Evolutionary conservation across 2,329 filamentous ascomycete genomes (phyloP).

Genomic region (Diaporthe capsici): DNA sequence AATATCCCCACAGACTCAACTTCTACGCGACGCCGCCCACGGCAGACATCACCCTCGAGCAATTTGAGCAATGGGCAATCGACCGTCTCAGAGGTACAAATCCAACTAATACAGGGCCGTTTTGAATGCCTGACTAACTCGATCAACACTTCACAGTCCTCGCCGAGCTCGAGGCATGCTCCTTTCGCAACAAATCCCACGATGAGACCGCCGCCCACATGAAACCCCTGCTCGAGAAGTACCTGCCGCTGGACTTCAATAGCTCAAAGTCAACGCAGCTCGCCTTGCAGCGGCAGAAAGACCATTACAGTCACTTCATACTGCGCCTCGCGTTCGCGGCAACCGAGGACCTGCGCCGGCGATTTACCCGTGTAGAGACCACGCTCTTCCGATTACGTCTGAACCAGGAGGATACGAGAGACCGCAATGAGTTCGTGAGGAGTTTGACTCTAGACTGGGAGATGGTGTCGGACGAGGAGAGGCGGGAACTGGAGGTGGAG

Average conservation of each 20-base stretch:
- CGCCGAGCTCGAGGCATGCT: conserved; percentile 92
- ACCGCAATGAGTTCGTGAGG: conserved; percentile 82
- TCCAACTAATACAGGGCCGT: not conserved
- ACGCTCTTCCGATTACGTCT: conserved; percentile 90
- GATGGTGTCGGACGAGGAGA: conserved; percentile 84
- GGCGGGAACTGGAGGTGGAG: conserved; percentile 71
- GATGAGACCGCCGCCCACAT: conserved; percentile 88
- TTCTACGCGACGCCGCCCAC: conserved; percentile 92
- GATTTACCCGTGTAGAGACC: conserved; percentile 89
- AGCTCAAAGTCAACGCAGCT: conserved; percentile 73
- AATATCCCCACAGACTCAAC: conserved; percentile 90
- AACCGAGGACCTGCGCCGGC: conserved; percentile 89
- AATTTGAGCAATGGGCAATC: conserved; percentile 99
- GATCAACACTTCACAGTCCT: conserved; percentile 69
- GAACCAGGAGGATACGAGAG: conserved; percentile 79
- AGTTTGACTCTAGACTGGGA: conserved; percentile 88
- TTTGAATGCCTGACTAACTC: conserved; percentile 39
- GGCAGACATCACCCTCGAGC: conserved; percentile 93
- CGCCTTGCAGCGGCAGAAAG: conserved; percentile 85
- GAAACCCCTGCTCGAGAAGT: conserved; percentile 88
- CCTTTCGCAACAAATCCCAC: conserved; percentile 90
- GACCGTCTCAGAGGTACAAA: conserved; percentile 82
- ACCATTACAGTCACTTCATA: conserved; percentile 99
- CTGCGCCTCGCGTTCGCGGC: conserved; percentile 91
- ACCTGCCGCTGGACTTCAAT: conserved; percentile 84